These are phyloP conservation scores for Pseudomonodictys pantanalensis DNA, from an alignment of 495 filamentous ascomycete genomes.

Conservation along the genomic window DNA sequence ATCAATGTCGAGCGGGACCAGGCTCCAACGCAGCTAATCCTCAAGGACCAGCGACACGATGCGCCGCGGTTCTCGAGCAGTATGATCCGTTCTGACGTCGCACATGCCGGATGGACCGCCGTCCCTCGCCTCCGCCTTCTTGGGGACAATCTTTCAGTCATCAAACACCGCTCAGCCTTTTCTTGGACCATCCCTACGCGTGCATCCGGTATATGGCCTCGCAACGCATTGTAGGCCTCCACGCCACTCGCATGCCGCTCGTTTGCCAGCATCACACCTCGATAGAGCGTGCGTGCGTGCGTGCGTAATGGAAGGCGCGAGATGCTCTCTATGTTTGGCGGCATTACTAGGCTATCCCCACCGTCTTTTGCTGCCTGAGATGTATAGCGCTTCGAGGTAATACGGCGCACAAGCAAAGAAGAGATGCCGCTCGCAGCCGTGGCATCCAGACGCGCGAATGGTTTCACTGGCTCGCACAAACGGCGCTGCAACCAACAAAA, in stretches of 20 bases:
- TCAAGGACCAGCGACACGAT: neutral
- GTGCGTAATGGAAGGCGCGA: no score
- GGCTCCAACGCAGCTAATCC: conserved; percentile 19
- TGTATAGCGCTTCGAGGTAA: neutral
- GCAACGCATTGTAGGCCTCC: neutral
- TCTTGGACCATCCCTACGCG: neutral
- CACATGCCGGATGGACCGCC: neutral
- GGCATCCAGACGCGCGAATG: conserved; percentile 17
- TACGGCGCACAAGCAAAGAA: conserved; percentile 23
- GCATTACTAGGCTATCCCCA: no score
- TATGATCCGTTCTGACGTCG: conserved; percentile 10
- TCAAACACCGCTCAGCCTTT: conserved; percentile 8
- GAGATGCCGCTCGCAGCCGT: conserved; percentile 28
- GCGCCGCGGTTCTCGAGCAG: neutral
- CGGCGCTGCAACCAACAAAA: conserved; percentile 1
- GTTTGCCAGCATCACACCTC: neutral
- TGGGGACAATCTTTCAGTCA: conserved; percentile 4
- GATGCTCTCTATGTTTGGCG: no score
- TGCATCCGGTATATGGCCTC: conserved; percentile 6
- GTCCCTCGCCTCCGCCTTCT: neutral
- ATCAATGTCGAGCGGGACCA: conserved; percentile 4
- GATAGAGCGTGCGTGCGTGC: neutral
- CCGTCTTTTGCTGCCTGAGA: no score
- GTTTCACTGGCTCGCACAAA: conserved; percentile 34
- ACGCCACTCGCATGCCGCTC: neutral